A percentile compares a stretch with the other conserved stretches of the same genome.
Conservation (phyloP, 305 asterid genomes). For the Solanum hybrid region DNA sequence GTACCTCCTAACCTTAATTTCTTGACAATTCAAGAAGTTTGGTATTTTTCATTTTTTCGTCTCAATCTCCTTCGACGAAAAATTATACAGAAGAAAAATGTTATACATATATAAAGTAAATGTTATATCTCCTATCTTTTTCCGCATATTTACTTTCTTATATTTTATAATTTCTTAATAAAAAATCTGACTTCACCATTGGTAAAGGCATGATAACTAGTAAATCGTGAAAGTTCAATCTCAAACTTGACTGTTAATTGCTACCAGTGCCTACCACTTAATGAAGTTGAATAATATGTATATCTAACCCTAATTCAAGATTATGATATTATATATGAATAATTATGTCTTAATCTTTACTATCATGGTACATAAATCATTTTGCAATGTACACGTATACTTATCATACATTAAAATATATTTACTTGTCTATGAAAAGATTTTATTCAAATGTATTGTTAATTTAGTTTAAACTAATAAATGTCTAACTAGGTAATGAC, state of each 20-base stretch:
- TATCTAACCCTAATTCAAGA: background rate
- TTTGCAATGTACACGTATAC: background rate
- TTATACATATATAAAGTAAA: background rate
- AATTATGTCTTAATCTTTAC: background rate
- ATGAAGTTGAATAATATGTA: background rate
- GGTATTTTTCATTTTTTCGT: background rate
- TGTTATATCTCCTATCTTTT: too few relatives aligned
- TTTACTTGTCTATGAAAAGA: background rate
- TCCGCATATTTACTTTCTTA: too few relatives aligned
- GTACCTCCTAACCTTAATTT: background rate
- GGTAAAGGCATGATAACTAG: too few relatives aligned
- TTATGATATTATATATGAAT: background rate
- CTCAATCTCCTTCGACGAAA: accelerated
- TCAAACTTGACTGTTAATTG: background rate
- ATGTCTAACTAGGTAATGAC: background rate
- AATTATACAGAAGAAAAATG: background rate
- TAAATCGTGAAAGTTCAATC: background rate
- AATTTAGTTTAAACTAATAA: background rate
- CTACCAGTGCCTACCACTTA: background rate
- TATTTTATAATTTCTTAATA: too few relatives aligned
- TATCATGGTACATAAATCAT: background rate
- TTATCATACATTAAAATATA: background rate
- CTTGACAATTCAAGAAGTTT: background rate
- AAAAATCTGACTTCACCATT: background rate
- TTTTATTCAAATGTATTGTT: background rate